Conservation (phyloP, 495 filamentous ascomycete species). For the Neurospora sp. region DNA sequence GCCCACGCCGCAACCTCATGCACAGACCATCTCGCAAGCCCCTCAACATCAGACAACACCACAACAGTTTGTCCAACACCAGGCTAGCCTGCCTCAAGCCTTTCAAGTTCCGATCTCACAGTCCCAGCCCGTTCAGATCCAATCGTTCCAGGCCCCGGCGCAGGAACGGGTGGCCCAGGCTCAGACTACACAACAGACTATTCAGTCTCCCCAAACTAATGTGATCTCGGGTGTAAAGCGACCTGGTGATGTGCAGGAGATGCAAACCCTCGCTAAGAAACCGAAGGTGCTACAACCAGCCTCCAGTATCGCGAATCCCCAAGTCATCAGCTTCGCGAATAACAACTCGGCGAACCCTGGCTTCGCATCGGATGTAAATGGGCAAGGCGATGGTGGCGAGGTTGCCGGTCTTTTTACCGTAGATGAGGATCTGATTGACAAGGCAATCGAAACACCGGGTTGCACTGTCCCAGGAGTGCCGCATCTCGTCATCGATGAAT, state of each 20-base stretch:
- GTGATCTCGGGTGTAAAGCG: conserved; percentile 11
- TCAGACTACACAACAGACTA: conserved; percentile 4
- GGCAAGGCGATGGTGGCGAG: background rate
- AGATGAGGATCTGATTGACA: conserved; percentile 9
- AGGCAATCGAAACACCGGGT: background rate
- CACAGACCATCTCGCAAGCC: background rate
- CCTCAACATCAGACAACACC: background rate
- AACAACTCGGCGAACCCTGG: background rate
- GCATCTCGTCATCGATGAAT: conserved; percentile 15
- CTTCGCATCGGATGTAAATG: background rate
- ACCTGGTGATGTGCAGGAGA: conserved; percentile 4
- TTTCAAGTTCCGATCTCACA: background rate
- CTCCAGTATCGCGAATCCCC: background rate
- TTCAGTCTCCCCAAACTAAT: background rate
- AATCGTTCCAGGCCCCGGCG: background rate
- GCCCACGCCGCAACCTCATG: background rate
- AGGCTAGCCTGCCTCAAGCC: background rate
- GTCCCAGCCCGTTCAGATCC: background rate
- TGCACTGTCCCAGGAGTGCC: conserved; percentile 13
- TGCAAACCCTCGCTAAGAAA: conserved; percentile 12
- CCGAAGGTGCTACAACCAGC: conserved; percentile 7
- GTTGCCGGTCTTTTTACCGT: background rate
- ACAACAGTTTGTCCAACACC: background rate
- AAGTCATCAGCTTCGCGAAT: background rate
- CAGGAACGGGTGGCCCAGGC: background rate